Percentiles rank a stretch among this genome's conserved stretches.
These are phyloP conservation scores for Podospora pseudopauciseta DNA, from an alignment of 495 filamentous ascomycete genomes.

Conservation along the genomic window DNA sequence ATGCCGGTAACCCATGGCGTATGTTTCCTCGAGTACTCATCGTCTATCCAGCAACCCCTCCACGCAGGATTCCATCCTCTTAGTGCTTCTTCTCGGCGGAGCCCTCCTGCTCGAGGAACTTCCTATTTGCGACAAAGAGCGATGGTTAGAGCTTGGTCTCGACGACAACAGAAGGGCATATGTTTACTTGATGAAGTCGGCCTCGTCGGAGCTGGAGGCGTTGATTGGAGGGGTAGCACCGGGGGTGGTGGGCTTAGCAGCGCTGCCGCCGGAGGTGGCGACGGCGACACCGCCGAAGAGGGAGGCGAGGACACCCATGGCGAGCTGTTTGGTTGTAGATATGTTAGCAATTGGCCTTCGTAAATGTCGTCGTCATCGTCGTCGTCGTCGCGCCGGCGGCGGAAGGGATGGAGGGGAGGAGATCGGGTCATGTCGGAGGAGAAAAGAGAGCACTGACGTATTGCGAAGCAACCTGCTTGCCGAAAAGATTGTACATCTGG, in stretches of 20 bases:
- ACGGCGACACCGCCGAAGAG: slow-evolving; percentile 54
- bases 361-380: not conserved
- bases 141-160: slow-evolving; percentile 1
- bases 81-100: slow-evolving; percentile 34
- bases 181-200: slow-evolving; percentile 92
- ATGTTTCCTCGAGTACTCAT: not conserved
- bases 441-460: slow-evolving; percentile 60
- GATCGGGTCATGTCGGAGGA: not conserved
- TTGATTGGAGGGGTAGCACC: slow-evolving; percentile 74
- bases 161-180: slow-evolving; percentile 9
- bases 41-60: not conserved
- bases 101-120: slow-evolving; percentile 73
- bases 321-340: slow-evolving; percentile 56
- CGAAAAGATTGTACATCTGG: slow-evolving; percentile 76
- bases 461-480: slow-evolving; percentile 91
- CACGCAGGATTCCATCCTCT: not conserved
- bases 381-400: not conserved
- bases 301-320: slow-evolving; percentile 74
- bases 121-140: slow-evolving; percentile 46
- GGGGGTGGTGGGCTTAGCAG: slow-evolving; percentile 43
- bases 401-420: not conserved
- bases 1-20: not conserved
- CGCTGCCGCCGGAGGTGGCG: slow-evolving; percentile 58
- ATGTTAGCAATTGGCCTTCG: slow-evolving; percentile 28
- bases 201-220: slow-evolving; percentile 86